phyloP scores from a whole-genome alignment of 495 filamentous ascomycete genomes.

The Paragyromitra xinjiangensis region DNA sequence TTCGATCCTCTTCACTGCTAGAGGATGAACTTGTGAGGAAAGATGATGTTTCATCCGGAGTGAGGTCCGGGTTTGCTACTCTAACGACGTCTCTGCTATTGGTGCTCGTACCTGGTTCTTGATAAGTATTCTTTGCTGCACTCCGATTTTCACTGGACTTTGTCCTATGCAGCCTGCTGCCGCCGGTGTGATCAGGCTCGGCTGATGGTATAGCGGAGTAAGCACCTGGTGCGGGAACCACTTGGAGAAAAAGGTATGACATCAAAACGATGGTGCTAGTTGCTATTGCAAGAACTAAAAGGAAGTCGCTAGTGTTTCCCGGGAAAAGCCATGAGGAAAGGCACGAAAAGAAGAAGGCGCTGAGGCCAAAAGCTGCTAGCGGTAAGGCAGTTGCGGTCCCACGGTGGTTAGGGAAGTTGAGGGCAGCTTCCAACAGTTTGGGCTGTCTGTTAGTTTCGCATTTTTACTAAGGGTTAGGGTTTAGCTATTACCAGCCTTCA shows the following conservation, averaged over 20 bases:
- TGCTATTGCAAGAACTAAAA: conserved; percentile 81
- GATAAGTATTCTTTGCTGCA: conserved; percentile 58
- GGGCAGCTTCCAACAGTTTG: conserved; percentile 67
- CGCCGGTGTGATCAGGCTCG: conserved; percentile 58
- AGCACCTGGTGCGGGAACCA: conserved; percentile 69
- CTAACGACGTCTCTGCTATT: conserved; percentile 30
- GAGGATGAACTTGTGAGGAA: conserved; percentile 74
- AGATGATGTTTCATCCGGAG: conserved; percentile 78
- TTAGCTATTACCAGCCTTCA: conserved; percentile 72
- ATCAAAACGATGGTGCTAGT: conserved; percentile 77
- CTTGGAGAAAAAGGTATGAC: conserved; percentile 81
- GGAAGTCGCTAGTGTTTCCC: conserved; percentile 79
- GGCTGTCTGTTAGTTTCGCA: conserved; percentile 16
- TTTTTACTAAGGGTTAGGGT: conserved; percentile 19
- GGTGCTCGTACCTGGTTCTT: conserved; percentile 76
- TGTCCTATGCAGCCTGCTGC: conserved; percentile 69
- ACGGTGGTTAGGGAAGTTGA: conserved; percentile 90
- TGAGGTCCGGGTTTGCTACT: conserved; percentile 45
- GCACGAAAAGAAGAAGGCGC: conserved; percentile 93
- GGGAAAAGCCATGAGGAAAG: conserved; percentile 81
- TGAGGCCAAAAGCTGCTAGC: conserved; percentile 89
- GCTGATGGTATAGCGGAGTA: conserved; percentile 73
- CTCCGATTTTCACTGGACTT: conserved; percentile 66
- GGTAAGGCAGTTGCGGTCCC: conserved; percentile 96
- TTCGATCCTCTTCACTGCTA: conserved; percentile 61